phyloP scores from a whole-genome alignment of 148 eudicot species.

The Diospyros lotus region DNA sequence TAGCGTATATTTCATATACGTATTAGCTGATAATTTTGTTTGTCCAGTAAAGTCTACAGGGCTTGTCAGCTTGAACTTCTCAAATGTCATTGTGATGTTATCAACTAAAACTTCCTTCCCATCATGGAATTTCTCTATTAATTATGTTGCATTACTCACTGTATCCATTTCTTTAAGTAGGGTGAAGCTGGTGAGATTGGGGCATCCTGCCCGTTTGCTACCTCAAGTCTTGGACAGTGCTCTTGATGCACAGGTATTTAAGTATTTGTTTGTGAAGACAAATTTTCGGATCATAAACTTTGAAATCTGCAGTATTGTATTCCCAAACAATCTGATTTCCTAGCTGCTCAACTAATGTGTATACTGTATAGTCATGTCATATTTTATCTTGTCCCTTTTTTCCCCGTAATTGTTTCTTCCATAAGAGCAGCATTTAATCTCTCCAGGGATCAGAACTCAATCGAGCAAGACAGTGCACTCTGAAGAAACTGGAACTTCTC shows the following conservation, averaged over 20 bases:
- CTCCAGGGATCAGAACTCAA: too few species aligned
- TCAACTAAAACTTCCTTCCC: background rate
- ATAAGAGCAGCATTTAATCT: too few species aligned
- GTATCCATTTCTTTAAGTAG: constrained; percentile 32
- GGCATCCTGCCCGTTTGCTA: constrained; percentile 97
- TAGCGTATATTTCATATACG: too few species aligned
- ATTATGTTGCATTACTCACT: background rate
- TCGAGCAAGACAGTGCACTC: too few species aligned
- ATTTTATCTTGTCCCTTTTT: too few species aligned
- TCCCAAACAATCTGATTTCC: too few species aligned
- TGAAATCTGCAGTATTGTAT: too few species aligned
- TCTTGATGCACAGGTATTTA: constrained; percentile 77
- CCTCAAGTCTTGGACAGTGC: constrained; percentile 97
- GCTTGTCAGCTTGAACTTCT: background rate
- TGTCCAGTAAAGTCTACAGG: background rate
- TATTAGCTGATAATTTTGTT: too few species aligned
- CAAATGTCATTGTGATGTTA: constrained; percentile 2
- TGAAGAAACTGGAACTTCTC: too few species aligned
- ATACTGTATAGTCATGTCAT: too few species aligned
- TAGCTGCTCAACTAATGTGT: too few species aligned
- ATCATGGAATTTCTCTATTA: background rate
- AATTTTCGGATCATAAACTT: background rate
- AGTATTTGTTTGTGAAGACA: background rate
- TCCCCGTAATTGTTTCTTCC: too few species aligned
- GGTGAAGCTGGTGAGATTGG: constrained; percentile 92